Evolutionary conservation across 768 basidiomycete genomes (phyloP).

Genomic region (Agaricus subrufescens): DNA sequence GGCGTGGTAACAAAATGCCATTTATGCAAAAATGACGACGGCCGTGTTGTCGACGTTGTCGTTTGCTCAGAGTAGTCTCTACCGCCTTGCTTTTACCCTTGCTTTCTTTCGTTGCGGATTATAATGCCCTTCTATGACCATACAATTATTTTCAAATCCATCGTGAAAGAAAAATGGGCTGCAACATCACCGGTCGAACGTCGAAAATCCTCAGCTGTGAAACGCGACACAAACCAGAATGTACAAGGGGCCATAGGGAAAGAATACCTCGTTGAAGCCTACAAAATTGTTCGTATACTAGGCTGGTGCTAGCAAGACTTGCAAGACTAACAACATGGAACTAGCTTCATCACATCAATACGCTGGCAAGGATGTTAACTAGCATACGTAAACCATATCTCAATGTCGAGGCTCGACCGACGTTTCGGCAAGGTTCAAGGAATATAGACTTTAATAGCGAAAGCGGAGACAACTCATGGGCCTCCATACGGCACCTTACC

Average conservation of each 20-base stretch:
- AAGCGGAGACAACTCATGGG: conserved; percentile 45
- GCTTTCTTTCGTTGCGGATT: background rate
- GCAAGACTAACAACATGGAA: background rate
- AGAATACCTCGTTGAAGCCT: conserved; percentile 72
- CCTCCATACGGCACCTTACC: conserved; percentile 62
- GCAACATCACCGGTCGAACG: conserved; percentile 42
- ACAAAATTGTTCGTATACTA: conserved; percentile 48
- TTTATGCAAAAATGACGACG: background rate
- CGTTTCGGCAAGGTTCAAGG: conserved; percentile 43
- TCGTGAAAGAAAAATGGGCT: conserved; percentile 43
- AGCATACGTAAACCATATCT: conserved; percentile 85
- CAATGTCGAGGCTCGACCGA: conserved; percentile 59
- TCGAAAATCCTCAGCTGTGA: conserved; percentile 32
- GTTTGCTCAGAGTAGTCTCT: conserved; percentile 3
- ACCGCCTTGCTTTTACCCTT: background rate
- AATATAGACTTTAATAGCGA: conserved; percentile 48
- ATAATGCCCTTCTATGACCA: conserved; percentile 60
- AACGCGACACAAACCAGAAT: conserved; percentile 28
- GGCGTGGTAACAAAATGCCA: background rate
- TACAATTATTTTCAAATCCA: conserved; percentile 56
- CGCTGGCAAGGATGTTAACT: conserved; percentile 65
- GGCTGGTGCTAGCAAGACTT: background rate
- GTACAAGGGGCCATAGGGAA: conserved; percentile 44
- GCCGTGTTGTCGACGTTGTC: background rate
- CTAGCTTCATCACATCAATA: conserved; percentile 71